Conservation (phyloP, 345 rosid species). For the Schrenkiella parvula region DNA sequence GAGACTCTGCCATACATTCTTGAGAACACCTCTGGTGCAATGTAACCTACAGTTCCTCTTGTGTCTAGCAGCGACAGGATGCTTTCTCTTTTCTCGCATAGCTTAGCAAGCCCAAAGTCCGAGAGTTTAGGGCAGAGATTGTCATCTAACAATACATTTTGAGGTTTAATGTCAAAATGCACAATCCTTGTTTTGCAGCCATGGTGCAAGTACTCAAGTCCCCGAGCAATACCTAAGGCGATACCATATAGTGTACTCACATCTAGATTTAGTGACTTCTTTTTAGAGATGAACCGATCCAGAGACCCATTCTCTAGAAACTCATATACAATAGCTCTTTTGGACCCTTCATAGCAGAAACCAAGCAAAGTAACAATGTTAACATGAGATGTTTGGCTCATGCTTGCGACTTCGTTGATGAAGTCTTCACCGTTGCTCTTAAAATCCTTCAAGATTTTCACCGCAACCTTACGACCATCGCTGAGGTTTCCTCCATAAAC, state of each 20-base stretch:
- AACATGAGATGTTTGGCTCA: constrained; percentile 44
- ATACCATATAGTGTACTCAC: constrained; percentile 23
- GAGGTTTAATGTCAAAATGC: constrained; percentile 54
- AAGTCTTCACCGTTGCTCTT: constrained; percentile 37
- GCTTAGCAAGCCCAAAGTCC: constrained; percentile 50
- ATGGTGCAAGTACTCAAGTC: constrained; percentile 43
- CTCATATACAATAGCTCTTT: constrained; percentile 37
- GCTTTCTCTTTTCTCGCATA: constrained; percentile 36
- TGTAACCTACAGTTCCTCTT: constrained; percentile 48
- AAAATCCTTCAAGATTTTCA: constrained; percentile 19
- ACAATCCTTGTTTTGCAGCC: constrained; percentile 49
- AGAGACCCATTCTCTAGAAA: constrained; percentile 42
- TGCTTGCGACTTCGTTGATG: constrained; percentile 47
- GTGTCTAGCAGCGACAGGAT: constrained; percentile 26
- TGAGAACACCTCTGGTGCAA: constrained; percentile 40
- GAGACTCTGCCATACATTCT: constrained; percentile 36
- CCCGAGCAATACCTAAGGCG: constrained; percentile 40
- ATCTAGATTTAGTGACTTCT: not conserved
- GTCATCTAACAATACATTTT: constrained; percentile 40
- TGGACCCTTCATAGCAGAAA: constrained; percentile 34
- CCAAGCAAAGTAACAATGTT: constrained; percentile 41
- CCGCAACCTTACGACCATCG: constrained; percentile 26
- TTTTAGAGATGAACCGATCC: constrained; percentile 16
- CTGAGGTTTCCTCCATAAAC: constrained; percentile 7
- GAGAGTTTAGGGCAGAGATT: constrained; percentile 37